Conservation (phyloP, 768 basidiomycete species). For the Calocera cornea region DNA sequence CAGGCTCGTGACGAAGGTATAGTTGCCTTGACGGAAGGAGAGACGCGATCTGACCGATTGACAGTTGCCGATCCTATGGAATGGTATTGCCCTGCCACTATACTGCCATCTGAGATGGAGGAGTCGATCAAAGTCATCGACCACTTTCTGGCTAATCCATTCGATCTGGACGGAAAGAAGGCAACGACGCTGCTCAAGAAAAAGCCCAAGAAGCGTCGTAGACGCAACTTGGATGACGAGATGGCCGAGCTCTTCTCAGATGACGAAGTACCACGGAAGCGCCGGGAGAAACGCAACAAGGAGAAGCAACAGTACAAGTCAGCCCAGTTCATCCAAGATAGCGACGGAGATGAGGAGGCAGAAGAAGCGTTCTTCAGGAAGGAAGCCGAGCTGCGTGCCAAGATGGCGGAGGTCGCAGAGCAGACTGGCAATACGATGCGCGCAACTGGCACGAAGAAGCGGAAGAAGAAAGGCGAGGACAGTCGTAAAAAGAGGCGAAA, state of each 20-base stretch:
- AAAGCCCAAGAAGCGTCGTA: constrained; percentile 38
- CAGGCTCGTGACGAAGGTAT: constrained; percentile 50
- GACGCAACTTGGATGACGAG: constrained; percentile 29
- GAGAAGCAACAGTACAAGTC: constrained; percentile 71
- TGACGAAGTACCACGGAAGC: constrained; percentile 24
- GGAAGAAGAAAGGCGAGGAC: constrained; percentile 35
- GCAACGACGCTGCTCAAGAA: constrained; percentile 57
- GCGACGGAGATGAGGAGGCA: constrained; percentile 68
- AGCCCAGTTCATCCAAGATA: constrained; percentile 84
- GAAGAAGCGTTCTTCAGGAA: constrained; percentile 70
- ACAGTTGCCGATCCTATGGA: constrained; percentile 57
- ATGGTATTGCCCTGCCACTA: constrained; percentile 71
- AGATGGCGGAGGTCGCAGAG: constrained; percentile 30
- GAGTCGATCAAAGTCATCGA: constrained; percentile 60
- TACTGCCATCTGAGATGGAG: constrained; percentile 53
- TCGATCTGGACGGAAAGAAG: constrained; percentile 68
- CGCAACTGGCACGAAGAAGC: constrained; percentile 43
- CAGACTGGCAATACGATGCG: constrained; percentile 36
- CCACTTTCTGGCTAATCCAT: constrained; percentile 68
- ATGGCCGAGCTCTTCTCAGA: constrained; percentile 20
- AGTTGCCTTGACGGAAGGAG: constrained; percentile 14
- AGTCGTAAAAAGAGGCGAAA: constrained; percentile 14
- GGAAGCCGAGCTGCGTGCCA: constrained; percentile 50
- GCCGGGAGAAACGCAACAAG: constrained; percentile 41
- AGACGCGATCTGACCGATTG: neutral